Percentiles rank a stretch among this genome's conserved stretches.
Conservation (phyloP, 148 eudicot species). For the Nepenthes mirabilis region DNA sequence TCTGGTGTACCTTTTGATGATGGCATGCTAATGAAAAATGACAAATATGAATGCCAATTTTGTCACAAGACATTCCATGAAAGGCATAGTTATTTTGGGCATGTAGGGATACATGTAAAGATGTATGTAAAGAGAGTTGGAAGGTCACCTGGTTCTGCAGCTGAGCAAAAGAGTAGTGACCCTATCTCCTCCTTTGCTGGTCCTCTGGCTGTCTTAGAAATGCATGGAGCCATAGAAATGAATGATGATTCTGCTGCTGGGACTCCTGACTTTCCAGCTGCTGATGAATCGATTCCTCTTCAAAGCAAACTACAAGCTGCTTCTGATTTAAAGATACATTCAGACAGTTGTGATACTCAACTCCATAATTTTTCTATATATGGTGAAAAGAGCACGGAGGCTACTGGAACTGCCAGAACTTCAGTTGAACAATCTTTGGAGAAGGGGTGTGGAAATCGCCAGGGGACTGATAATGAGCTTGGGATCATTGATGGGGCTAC, state of each 20-base stretch:
- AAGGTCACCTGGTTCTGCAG: slow-evolving; percentile 19
- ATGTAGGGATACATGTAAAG: slow-evolving; percentile 63
- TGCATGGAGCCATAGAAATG: slow-evolving; percentile 15
- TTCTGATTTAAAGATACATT: slow-evolving; percentile 15
- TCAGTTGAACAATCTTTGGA: slow-evolving; percentile 15
- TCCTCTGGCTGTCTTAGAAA: slow-evolving; percentile 16
- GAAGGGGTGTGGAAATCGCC: slow-evolving; percentile 6
- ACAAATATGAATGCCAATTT: slow-evolving; percentile 70
- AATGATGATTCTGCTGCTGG: slow-evolving; percentile 17
- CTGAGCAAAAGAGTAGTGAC: slow-evolving; percentile 19
- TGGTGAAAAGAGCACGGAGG: slow-evolving; percentile 12
- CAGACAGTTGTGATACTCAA: slow-evolving; percentile 15
- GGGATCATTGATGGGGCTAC: slow-evolving; percentile 15
- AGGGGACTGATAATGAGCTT: slow-evolving; percentile 14
- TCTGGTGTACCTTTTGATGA: slow-evolving; percentile 46
- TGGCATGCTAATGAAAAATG: slow-evolving; percentile 42
- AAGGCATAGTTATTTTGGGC: slow-evolving; percentile 61
- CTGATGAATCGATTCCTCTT: slow-evolving; percentile 8
- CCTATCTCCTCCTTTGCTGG: slow-evolving; percentile 15
- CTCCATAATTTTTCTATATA: slow-evolving; percentile 10
- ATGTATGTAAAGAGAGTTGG: slow-evolving; percentile 44
- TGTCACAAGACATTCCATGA: slow-evolving; percentile 57
- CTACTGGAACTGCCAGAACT: slow-evolving; percentile 6
- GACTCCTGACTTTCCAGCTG: slow-evolving; percentile 14
- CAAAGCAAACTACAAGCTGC: slow-evolving; percentile 11